These are phyloP conservation scores for Zarea fungicola DNA, from an alignment of 2,329 filamentous ascomycete genomes.

Conservation along the genomic window DNA sequence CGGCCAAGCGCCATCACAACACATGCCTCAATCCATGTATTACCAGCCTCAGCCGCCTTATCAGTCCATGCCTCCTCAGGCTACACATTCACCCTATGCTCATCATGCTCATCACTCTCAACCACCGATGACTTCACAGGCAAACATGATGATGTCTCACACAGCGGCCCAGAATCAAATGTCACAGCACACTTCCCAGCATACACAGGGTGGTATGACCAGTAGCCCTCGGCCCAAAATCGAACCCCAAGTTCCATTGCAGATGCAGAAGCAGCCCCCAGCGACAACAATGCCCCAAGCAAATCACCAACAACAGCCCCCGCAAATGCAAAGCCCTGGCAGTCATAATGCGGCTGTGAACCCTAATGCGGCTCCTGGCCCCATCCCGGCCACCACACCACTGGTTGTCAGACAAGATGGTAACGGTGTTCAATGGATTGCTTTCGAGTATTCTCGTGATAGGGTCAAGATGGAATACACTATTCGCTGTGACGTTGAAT, in stretches of 20 bases:
- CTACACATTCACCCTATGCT: slow-evolving; percentile 54
- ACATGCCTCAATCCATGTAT: slow-evolving; percentile 80
- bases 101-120: slow-evolving; percentile 49
- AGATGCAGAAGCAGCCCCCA: slow-evolving; percentile 47
- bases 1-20: slow-evolving; percentile 69
- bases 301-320: slow-evolving; percentile 33
- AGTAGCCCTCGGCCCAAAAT: slow-evolving; percentile 60
- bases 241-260: slow-evolving; percentile 55
- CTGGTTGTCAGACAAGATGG: slow-evolving; percentile 90
- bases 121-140: slow-evolving; percentile 58
- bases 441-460: slow-evolving; percentile 95
- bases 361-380: slow-evolving; percentile 87
- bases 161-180: slow-evolving; percentile 49
- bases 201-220: slow-evolving; percentile 50
- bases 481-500: slow-evolving; percentile 96
- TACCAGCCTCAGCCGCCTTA: slow-evolving; percentile 57
- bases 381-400: slow-evolving; percentile 93
- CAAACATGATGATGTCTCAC: slow-evolving; percentile 63
- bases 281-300: slow-evolving; percentile 26
- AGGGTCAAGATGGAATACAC: slow-evolving; percentile 99
- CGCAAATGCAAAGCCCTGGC: slow-evolving; percentile 35
- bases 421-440: slow-evolving; percentile 98
- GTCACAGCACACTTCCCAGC: slow-evolving; percentile 53
- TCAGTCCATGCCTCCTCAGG: slow-evolving; percentile 61
- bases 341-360: slow-evolving; percentile 55